These are phyloP conservation scores for Taphrina betulina DNA, from an alignment of 1,139 yeast genomes.

Conservation along the genomic window DNA sequence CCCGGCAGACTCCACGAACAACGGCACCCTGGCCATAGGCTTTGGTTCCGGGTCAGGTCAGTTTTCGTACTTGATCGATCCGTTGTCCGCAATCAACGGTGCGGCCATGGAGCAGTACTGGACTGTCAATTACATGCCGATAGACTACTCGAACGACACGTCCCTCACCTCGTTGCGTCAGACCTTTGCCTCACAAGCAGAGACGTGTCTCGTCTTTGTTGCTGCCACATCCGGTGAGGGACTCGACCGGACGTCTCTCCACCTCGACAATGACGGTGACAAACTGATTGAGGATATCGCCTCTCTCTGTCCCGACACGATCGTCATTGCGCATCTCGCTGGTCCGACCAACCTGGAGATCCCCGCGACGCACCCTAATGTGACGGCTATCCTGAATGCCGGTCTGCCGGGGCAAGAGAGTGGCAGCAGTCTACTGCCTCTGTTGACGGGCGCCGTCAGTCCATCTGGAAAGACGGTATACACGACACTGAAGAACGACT, in stretches of 20 bases:
- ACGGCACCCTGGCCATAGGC: conserved; percentile 39
- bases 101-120: conserved; percentile 36
- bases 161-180: too few species aligned
- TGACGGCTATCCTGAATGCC: conserved; percentile 57
- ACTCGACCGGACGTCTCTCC: conserved; percentile 57
- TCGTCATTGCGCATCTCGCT: conserved; percentile 58
- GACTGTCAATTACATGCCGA: conserved; percentile 39
- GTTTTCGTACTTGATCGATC: conserved; percentile 58
- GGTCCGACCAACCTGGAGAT: conserved; percentile 62
- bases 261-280: conserved; percentile 64
- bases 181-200: conserved; percentile 56
- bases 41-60: conserved; percentile 54
- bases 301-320: conserved; percentile 53
- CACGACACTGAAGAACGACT: conserved; percentile 58
- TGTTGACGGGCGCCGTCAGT: conserved; percentile 58
- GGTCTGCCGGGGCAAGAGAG: conserved; percentile 61
- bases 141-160: conserved; percentile 43
- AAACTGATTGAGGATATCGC: conserved; percentile 54
- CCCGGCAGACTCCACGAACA: conserved; percentile 35
- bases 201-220: conserved; percentile 52
- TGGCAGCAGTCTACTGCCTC: conserved; percentile 52
- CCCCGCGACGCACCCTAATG: conserved; percentile 59
- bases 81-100: conserved; percentile 45
- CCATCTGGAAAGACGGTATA: conserved; percentile 66
- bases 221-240: conserved; percentile 59